Conservation (phyloP, 148 eudicot species). For the Camellia lanceoleosa region DNA sequence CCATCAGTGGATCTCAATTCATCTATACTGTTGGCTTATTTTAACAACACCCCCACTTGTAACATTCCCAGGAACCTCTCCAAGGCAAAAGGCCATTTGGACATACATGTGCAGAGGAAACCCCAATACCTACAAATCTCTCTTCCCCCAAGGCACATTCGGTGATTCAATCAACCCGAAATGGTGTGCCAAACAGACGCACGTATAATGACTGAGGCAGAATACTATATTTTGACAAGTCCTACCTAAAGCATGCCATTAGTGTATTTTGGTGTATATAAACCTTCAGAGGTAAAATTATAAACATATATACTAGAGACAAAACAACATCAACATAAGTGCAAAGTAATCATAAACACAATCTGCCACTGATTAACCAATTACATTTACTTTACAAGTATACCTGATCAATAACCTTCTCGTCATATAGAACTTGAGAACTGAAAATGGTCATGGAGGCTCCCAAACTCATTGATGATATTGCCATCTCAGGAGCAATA, state of each 20-base stretch:
- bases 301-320: too few relatives aligned
- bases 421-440: slow-evolving; percentile 78
- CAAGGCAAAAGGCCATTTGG: too few relatives aligned
- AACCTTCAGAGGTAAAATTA: neutral
- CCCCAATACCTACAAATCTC: too few relatives aligned
- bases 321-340: neutral
- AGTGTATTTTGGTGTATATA: neutral
- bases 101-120: too few relatives aligned
- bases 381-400: slow-evolving; percentile 9
- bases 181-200: too few relatives aligned
- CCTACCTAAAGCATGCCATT: neutral
- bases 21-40: neutral
- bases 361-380: slow-evolving; percentile 4
- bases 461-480: slow-evolving; percentile 72
- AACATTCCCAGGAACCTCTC: too few relatives aligned
- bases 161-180: too few relatives aligned
- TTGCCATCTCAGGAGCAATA: slow-evolving; percentile 80
- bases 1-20: neutral
- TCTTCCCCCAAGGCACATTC: too few relatives aligned
- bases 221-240: neutral
- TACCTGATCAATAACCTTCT: slow-evolving; percentile 95
- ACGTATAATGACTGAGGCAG: too few relatives aligned
- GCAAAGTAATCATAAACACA: neutral
- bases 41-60: too few relatives aligned
- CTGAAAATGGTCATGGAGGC: slow-evolving; percentile 84